Conservation (phyloP, 441 rosid genomes). For the Corymbia calophylla region DNA sequence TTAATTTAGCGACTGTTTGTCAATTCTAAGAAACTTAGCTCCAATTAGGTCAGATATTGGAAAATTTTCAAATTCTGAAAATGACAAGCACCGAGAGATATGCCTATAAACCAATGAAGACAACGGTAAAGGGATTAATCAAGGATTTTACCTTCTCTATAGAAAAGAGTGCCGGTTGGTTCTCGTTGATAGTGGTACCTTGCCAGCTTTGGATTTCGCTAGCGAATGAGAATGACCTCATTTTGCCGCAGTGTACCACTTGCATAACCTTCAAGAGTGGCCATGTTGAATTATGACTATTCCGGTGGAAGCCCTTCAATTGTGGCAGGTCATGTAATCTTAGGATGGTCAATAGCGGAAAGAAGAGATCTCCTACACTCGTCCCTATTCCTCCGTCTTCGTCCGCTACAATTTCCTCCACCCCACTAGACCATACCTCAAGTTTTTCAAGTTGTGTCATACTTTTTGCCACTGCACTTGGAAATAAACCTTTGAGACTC, state of each 20-base stretch:
- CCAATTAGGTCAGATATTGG: not conserved
- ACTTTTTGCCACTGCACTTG: not conserved
- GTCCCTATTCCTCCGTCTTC: not conserved
- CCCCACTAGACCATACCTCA: rapidly evolving
- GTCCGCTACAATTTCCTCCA: not conserved
- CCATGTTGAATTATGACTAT: not conserved
- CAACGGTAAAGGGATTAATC: not conserved
- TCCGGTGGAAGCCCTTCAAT: no score
- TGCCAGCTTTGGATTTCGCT: not conserved
- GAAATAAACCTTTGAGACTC: not conserved
- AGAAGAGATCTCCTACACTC: not conserved
- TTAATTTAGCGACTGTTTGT: no score
- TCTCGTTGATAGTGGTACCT: not conserved
- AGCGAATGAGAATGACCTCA: not conserved
- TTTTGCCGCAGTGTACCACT: not conserved
- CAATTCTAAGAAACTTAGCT: no score
- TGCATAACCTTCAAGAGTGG: not conserved
- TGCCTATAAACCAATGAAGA: not conserved
- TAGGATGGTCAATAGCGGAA: not conserved
- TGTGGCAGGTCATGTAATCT: rapidly evolving
- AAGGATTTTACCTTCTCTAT: not conserved
- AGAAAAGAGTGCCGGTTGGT: not conserved
- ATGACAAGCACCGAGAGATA: not conserved
- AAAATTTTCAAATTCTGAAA: not conserved
- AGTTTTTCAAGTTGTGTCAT: not conserved